These are phyloP conservation scores for Erythrobasidium yunnanense DNA, from an alignment of 768 basidiomycete species.

Conservation along the genomic window DNA sequence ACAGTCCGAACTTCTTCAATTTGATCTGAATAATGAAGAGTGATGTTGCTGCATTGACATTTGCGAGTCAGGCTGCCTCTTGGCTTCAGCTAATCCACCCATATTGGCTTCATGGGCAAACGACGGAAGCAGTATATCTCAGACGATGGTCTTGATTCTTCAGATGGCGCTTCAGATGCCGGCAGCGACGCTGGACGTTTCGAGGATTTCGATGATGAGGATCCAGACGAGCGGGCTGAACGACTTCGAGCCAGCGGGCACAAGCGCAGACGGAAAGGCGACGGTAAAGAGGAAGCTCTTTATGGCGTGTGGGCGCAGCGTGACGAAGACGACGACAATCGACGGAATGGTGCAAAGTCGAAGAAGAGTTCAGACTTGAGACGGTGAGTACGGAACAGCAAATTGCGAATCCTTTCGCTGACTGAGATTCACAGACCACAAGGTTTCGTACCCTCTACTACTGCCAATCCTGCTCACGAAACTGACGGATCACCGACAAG, in stretches of 20 bases:
- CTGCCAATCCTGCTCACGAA: conserved; percentile 31
- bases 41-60: too few relatives aligned
- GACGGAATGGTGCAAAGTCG: conserved; percentile 26
- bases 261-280: conserved; percentile 48
- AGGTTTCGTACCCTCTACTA: conserved; percentile 34
- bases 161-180: neutral
- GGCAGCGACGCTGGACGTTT: neutral
- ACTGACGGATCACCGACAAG: conserved; percentile 34
- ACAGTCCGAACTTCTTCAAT: too few relatives aligned
- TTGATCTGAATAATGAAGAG: too few relatives aligned
- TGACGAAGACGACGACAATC: conserved; percentile 49
- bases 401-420: conserved; percentile 42
- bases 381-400: conserved; percentile 33
- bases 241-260: conserved; percentile 66
- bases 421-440: conserved; percentile 38
- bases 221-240: conserved; percentile 58
- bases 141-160: neutral
- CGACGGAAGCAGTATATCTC: neutral
- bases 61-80: too few relatives aligned
- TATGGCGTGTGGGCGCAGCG: conserved; percentile 67
- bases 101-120: too few relatives aligned
- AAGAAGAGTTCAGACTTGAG: neutral
- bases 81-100: too few relatives aligned
- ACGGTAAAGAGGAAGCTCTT: conserved; percentile 56
- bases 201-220: conserved; percentile 44